Evolutionary conservation across 73 alveolate genomes (phyloP).

Genomic region (Blepharisma japonicum): DNA sequence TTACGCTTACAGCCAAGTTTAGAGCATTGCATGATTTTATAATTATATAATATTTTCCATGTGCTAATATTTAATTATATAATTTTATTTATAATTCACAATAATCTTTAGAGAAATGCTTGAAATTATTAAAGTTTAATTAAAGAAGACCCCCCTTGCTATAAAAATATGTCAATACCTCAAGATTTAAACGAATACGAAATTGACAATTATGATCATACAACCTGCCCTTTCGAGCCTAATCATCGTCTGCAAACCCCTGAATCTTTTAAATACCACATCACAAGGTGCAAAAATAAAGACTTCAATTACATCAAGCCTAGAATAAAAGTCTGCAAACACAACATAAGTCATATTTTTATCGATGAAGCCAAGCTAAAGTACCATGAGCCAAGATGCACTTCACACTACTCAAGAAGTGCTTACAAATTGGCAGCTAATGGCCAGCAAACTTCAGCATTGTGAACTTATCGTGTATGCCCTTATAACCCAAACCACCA

Average conservation of each 20-base stretch:
- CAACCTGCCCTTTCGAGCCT: constrained; percentile 9
- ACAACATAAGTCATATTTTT: neutral
- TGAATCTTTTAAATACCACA: neutral
- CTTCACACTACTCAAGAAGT: too few relatives aligned
- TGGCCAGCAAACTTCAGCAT: too few relatives aligned
- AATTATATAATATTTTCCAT: too few relatives aligned
- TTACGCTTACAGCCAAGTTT: too few relatives aligned
- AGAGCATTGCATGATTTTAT: too few relatives aligned
- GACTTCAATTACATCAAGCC: neutral
- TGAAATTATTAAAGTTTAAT: neutral
- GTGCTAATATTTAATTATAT: too few relatives aligned
- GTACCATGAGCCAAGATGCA: constrained; percentile 2
- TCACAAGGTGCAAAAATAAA: neutral
- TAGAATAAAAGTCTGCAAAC: neutral
- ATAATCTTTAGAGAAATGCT: constrained; percentile 10
- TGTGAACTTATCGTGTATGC: too few relatives aligned
- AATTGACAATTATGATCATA: constrained; percentile 9
- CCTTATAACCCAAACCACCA: too few relatives aligned
- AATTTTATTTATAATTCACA: too few relatives aligned
- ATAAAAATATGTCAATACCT: neutral
- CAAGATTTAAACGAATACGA: constrained; percentile 11
- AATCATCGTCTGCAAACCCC: neutral
- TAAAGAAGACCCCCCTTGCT: neutral
- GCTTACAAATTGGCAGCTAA: too few relatives aligned
- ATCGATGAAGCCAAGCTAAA: neutral